phyloP scores from a whole-genome alignment of 1,139 yeast species.

The Tardiomyces depauwii region DNA sequence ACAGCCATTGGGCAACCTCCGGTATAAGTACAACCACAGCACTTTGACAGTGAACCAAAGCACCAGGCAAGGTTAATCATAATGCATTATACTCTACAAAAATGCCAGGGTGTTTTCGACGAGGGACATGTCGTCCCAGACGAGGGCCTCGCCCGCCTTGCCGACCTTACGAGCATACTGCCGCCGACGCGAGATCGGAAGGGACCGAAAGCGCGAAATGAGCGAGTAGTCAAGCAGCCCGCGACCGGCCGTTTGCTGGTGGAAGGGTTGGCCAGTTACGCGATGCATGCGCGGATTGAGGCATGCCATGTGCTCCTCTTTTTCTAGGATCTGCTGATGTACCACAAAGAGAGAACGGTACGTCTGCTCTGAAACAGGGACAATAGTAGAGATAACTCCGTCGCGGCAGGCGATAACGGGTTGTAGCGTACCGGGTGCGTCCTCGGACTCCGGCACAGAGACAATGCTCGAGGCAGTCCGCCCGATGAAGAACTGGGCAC shows the following conservation, averaged over 20 bases:
- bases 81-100: neutral
- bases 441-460: constrained; percentile 40
- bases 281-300: constrained; percentile 51
- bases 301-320: constrained; percentile 63
- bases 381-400: constrained; percentile 67
- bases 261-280: constrained; percentile 4
- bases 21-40: no score
- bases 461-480: constrained; percentile 52
- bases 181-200: constrained; percentile 6
- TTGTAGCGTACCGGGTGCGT: constrained; percentile 16
- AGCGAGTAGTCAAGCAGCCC: constrained; percentile 18
- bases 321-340: constrained; percentile 79
- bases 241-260: constrained; percentile 3
- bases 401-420: constrained; percentile 61
- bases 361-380: constrained; percentile 62
- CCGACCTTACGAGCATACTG: neutral
- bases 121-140: neutral
- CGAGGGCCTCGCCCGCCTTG: neutral
- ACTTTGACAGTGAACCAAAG: no score
- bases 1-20: no score
- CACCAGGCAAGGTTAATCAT: no score
- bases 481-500: constrained; percentile 62
- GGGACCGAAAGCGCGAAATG: constrained; percentile 14
- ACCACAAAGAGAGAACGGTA: constrained; percentile 76
- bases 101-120: neutral